A percentile compares a stretch with the other conserved stretches of the same genome.
Evolutionary conservation across 768 basidiomycete genomes (phyloP).

Genomic region (Dendrothele bispora): DNA sequence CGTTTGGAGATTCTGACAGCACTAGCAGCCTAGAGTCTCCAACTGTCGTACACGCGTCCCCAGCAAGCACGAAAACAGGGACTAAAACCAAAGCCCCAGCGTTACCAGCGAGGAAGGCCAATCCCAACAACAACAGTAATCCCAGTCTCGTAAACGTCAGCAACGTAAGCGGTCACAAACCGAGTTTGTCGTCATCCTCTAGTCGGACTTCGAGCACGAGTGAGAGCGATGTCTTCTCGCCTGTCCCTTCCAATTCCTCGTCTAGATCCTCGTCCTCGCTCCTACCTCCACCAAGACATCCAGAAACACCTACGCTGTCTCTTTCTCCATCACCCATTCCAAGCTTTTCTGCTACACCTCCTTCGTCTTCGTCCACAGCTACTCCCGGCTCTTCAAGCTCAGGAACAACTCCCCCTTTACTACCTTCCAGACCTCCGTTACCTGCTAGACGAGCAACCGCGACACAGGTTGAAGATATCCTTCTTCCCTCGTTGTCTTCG

Average conservation of each 20-base stretch:
- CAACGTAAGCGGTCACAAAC: too few relatives aligned
- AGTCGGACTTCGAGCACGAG: slow-evolving; percentile 42
- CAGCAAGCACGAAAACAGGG: too few relatives aligned
- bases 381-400: slow-evolving; percentile 14
- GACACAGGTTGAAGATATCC: too few relatives aligned
- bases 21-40: slow-evolving; percentile 2
- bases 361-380: slow-evolving; percentile 19
- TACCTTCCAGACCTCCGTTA: slow-evolving; percentile 43
- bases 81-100: slow-evolving; percentile 14
- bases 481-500: neutral
- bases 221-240: slow-evolving; percentile 29
- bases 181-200: too few relatives aligned
- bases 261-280: slow-evolving; percentile 37
- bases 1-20: slow-evolving; percentile 23
- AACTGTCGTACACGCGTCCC: slow-evolving; percentile 4
- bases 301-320: slow-evolving; percentile 10
- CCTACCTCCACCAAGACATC: slow-evolving; percentile 22
- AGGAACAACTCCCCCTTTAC: slow-evolving; percentile 15
- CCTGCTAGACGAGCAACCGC: slow-evolving; percentile 41
- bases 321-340: slow-evolving; percentile 13
- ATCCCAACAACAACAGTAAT: slow-evolving; percentile 13
- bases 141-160: slow-evolving; percentile 26
- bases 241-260: slow-evolving; percentile 14
- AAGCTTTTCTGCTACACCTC: slow-evolving; percentile 19
- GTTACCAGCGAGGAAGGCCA: slow-evolving; percentile 15